Evolutionary conservation across 2,329 filamentous ascomycete genomes (phyloP).

Genomic region (Kalaharituber pfeilii): DNA sequence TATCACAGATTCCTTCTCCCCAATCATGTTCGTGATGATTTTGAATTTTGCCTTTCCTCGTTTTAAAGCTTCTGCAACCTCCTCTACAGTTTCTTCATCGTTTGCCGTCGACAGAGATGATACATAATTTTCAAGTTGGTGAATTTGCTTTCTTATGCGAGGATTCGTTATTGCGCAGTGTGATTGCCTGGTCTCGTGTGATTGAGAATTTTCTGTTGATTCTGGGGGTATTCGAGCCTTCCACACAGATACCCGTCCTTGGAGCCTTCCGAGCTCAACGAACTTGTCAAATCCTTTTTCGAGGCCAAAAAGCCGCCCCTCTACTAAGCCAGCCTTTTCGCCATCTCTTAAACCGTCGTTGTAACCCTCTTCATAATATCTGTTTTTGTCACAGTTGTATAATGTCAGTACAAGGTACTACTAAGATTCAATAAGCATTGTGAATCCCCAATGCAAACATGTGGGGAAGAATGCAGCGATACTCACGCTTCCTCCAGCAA

Average conservation of each 20-base stretch:
- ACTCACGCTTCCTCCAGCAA: slow-evolving; percentile 22
- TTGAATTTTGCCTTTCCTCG: slow-evolving; percentile 69
- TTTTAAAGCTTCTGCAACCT: slow-evolving; percentile 79
- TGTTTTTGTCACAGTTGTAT: too few species aligned
- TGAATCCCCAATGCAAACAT: too few species aligned
- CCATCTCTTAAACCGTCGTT: slow-evolving; percentile 59
- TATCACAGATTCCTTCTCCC: slow-evolving; percentile 27
- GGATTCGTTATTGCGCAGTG: slow-evolving; percentile 35
- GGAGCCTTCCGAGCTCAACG: slow-evolving; percentile 56
- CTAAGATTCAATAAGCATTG: too few species aligned
- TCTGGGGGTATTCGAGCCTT: slow-evolving; percentile 45
- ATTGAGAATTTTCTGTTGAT: too few species aligned
- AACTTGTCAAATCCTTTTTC: slow-evolving; percentile 93
- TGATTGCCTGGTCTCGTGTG: background rate
- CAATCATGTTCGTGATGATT: slow-evolving; percentile 56
- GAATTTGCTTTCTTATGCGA: slow-evolving; percentile 59
- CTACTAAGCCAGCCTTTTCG: slow-evolving; percentile 56
- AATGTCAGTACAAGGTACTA: too few species aligned
- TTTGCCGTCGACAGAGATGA: slow-evolving; percentile 66
- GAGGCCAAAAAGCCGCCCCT: slow-evolving; percentile 79
- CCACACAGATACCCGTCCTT: slow-evolving; percentile 72
- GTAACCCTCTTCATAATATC: slow-evolving; percentile 71
- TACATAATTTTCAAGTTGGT: slow-evolving; percentile 55
- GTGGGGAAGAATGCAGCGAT: background rate
- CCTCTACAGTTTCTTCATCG: slow-evolving; percentile 71